Conservation (phyloP, 1,139 yeast genomes). For the Geotrichum phurueaensis region DNA sequence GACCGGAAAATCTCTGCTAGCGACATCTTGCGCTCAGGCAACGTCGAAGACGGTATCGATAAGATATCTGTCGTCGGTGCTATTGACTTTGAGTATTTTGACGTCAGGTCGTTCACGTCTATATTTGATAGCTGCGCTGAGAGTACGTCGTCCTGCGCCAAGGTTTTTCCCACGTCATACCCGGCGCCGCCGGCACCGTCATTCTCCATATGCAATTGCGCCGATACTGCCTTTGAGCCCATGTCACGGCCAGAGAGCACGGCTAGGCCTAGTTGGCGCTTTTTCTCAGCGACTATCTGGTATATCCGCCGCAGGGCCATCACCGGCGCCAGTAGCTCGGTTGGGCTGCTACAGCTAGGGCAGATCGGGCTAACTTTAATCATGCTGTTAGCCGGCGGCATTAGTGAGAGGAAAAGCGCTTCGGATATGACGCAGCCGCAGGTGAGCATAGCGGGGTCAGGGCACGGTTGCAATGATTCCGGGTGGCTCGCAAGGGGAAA, state of each 20-base stretch:
- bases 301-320: slow-evolving; percentile 8
- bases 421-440: slow-evolving; percentile 75
- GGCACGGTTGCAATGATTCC: not conserved
- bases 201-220: not conserved
- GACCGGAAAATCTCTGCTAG: slow-evolving; percentile 20
- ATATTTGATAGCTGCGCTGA: not conserved
- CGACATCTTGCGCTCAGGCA: slow-evolving; percentile 11
- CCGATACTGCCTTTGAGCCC: not conserved
- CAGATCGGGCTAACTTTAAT: not conserved
- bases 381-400: not conserved
- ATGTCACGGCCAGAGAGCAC: slow-evolving; percentile 6
- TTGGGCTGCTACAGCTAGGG: slow-evolving; percentile 10
- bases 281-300: slow-evolving; percentile 5
- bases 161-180: not conserved
- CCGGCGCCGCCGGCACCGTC: not conserved
- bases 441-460: slow-evolving; percentile 33
- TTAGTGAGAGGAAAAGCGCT: slow-evolving; percentile 16
- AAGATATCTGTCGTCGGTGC: not conserved
- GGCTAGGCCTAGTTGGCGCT: slow-evolving; percentile 11
- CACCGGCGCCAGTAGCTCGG: slow-evolving; percentile 14
- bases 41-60: not conserved
- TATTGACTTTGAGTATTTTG: not conserved
- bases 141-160: not conserved
- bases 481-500: slow-evolving; percentile 46
- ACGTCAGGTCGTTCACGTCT: slow-evolving; percentile 4